A percentile compares a stretch with the other conserved stretches of the same genome.
Evolutionary conservation across 164 flowering plant species (phyloP).

Genomic region (Annona cherimola): DNA sequence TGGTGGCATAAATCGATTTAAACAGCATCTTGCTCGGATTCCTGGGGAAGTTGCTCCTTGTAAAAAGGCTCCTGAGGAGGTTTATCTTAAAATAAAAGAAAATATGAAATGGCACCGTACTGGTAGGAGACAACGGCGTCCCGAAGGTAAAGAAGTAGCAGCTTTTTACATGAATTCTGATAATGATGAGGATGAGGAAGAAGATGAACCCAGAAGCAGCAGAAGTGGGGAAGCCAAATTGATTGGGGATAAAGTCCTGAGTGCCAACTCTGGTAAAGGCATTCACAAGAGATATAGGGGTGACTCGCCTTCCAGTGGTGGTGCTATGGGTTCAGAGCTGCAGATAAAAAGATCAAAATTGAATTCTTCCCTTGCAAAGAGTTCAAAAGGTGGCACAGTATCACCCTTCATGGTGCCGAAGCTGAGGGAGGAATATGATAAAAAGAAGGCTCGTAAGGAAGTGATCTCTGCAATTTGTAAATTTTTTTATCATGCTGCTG

Average conservation of each 20-base stretch:
- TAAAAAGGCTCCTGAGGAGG: slow-evolving; percentile 64
- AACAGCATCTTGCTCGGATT: slow-evolving; percentile 75
- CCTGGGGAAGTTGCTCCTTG: slow-evolving; percentile 77
- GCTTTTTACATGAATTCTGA: slow-evolving; percentile 40
- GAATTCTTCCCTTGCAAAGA: slow-evolving; percentile 31
- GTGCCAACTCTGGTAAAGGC: slow-evolving; percentile 17
- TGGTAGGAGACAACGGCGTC: slow-evolving; percentile 49
- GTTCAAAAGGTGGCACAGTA: slow-evolving; percentile 25
- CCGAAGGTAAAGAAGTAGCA: slow-evolving; percentile 42
- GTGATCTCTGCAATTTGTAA: slow-evolving; percentile 55
- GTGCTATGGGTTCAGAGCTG: slow-evolving; percentile 26
- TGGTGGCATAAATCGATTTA: slow-evolving; percentile 75
- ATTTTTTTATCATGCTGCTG: slow-evolving; percentile 68
- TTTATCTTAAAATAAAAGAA: slow-evolving; percentile 62
- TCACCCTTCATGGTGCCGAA: slow-evolving; percentile 26
- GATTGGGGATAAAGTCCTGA: slow-evolving; percentile 34
- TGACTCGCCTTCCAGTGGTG: slow-evolving; percentile 29
- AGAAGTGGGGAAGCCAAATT: slow-evolving; percentile 25
- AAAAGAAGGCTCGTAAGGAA: slow-evolving; percentile 42
- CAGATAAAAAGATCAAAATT: slow-evolving; percentile 35
- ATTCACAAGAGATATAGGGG: slow-evolving; percentile 27
- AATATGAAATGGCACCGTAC: slow-evolving; percentile 78
- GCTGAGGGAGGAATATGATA: slow-evolving; percentile 25
- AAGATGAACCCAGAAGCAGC: slow-evolving; percentile 26
- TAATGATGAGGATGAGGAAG: slow-evolving; percentile 49